Evolutionary conservation across 768 basidiomycete species (phyloP).

Genomic region (Agaricus subrufescens): DNA sequence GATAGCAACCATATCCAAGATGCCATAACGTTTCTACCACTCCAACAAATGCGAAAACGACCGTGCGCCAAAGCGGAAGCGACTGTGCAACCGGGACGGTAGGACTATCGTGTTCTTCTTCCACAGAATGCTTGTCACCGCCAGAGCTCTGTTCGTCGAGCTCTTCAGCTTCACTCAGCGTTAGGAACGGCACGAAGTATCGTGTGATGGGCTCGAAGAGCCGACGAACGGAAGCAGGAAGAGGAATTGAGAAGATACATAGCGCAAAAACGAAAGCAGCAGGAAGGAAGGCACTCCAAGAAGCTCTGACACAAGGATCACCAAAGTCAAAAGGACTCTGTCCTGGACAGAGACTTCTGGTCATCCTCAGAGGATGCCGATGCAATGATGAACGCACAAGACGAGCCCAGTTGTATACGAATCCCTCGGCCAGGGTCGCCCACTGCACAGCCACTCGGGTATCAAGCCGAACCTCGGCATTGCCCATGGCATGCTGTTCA

Average conservation of each 20-base stretch:
- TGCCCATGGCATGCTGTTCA: too few species aligned
- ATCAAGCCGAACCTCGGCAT: too few species aligned
- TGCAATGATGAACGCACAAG: too few species aligned
- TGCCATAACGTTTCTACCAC: conserved; percentile 54
- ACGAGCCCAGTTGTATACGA: too few species aligned
- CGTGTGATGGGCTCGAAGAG: conserved; percentile 19
- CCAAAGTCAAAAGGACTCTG: conserved; percentile 37
- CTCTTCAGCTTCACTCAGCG: conserved; percentile 54
- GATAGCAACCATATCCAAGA: conserved; percentile 56
- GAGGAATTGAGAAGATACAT: conserved; percentile 31
- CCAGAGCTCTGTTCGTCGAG: conserved; percentile 23
- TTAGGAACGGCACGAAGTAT: conserved; percentile 39
- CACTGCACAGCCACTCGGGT: too few species aligned
- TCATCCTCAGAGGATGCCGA: neutral
- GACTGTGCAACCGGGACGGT: conserved; percentile 16
- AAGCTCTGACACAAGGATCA: conserved; percentile 41
- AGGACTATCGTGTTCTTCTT: conserved; percentile 16
- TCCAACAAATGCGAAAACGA: conserved; percentile 52
- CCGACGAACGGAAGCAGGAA: conserved; percentile 21
- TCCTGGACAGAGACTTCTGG: conserved; percentile 29
- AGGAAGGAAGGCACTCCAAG: conserved; percentile 49
- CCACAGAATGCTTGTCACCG: conserved; percentile 16
- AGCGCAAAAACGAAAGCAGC: conserved; percentile 40
- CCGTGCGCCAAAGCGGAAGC: conserved; percentile 55
- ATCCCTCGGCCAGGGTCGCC: too few species aligned